phyloP scores from a whole-genome alignment of 495 filamentous ascomycete species.

The Podospora conica region DNA sequence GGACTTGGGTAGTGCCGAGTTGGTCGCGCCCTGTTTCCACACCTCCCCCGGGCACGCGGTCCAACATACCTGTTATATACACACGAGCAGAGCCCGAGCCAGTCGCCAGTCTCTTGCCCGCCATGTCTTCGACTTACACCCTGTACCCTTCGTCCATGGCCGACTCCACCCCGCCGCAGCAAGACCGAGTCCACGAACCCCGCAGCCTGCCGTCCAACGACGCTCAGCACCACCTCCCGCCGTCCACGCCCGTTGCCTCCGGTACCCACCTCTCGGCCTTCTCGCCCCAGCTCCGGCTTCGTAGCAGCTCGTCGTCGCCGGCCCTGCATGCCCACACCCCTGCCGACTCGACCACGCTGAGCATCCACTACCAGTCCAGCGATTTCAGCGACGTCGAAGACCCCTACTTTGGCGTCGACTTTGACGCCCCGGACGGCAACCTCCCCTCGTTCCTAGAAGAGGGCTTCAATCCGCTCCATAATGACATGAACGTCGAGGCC shows the following conservation, averaged over 20 bases:
- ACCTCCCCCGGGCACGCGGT: neutral
- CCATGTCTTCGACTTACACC: conserved; percentile 30
- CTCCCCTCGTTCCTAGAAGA: conserved; percentile 34
- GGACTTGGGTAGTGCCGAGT: neutral
- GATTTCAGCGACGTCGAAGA: conserved; percentile 39
- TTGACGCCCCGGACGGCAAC: conserved; percentile 24
- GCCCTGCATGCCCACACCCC: conserved; percentile 34
- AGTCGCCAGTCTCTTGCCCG: conserved; percentile 12
- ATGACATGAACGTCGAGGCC: conserved; percentile 7
- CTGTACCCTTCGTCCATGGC: conserved; percentile 23
- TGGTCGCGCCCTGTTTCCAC: neutral
- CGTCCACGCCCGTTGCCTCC: conserved; percentile 17
- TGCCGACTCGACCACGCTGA: conserved; percentile 37
- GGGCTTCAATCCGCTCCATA: conserved; percentile 7
- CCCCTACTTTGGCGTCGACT: conserved; percentile 37
- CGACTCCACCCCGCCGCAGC: conserved; percentile 20
- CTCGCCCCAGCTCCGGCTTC: conserved; percentile 31
- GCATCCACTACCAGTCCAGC: conserved; percentile 37
- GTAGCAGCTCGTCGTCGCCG: conserved; percentile 37
- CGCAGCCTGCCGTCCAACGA: conserved; percentile 21
- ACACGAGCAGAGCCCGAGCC: conserved; percentile 9
- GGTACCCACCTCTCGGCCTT: conserved; percentile 34
- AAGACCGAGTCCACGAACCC: conserved; percentile 23
- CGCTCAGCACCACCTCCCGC: conserved; percentile 15
- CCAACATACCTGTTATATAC: conserved; percentile 17